Evolutionary conservation across 176 grass and related monocot species (phyloP).

Genomic region (Pontederia paniculata): DNA sequence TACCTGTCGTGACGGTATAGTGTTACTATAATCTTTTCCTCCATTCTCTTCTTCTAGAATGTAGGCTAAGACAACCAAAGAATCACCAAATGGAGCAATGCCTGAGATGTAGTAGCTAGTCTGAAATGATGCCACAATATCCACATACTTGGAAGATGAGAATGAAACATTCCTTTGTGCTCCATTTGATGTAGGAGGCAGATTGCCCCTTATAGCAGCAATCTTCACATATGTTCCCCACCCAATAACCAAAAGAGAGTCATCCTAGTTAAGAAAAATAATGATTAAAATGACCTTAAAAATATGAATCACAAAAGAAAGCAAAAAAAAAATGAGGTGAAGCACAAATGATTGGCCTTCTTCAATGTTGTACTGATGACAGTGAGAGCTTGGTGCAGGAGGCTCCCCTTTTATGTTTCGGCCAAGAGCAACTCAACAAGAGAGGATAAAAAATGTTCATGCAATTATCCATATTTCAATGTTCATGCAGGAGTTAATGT

Average conservation of each 20-base stretch:
- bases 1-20: slow-evolving; percentile 66
- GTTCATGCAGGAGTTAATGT: too few species aligned
- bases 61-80: slow-evolving; percentile 83
- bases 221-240: slow-evolving; percentile 92
- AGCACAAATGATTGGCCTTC: not conserved
- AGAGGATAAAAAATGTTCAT: too few species aligned
- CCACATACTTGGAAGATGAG: slow-evolving; percentile 72
- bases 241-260: slow-evolving; percentile 88
- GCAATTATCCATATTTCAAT: too few species aligned
- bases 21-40: slow-evolving; percentile 42
- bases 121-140: slow-evolving; percentile 97
- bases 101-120: slow-evolving; percentile 90
- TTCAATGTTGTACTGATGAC: too few species aligned
- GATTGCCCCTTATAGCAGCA: slow-evolving; percentile 69
- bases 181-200: slow-evolving; percentile 61
- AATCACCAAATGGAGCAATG: slow-evolving; percentile 88
- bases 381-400: too few species aligned
- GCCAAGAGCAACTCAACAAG: too few species aligned
- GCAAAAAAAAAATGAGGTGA: not conserved
- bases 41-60: slow-evolving; percentile 69
- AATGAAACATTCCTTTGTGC: slow-evolving; percentile 47
- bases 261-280: slow-evolving; percentile 38
- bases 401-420: too few species aligned
- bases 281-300: not conserved
- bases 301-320: not conserved